Percentiles rank a stretch among this genome's conserved stretches.
phyloP scores from a whole-genome alignment of 2,329 filamentous ascomycete species.

The Fusarium dlaminii region DNA sequence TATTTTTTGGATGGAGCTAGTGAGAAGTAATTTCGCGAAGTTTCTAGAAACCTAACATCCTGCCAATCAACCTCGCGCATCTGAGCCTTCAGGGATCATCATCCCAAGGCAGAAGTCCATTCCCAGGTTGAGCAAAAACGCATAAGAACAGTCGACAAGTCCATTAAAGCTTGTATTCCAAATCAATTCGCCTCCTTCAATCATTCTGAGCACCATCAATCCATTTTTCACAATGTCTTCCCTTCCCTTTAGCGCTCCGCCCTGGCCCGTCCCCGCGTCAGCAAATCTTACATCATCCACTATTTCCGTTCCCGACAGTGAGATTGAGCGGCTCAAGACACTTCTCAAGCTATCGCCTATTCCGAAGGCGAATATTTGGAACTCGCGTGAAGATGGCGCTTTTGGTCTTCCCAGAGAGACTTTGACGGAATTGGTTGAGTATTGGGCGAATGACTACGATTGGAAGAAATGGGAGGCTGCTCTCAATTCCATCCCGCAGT shows the following conservation, averaged over 20 bases:
- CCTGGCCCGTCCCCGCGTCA: background rate
- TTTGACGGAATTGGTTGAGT: background rate
- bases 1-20: background rate
- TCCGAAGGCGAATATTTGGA: background rate
- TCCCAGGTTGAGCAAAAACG: rapidly evolving
- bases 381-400: background rate
- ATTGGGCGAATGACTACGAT: slow-evolving; percentile 6
- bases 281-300: slow-evolving; percentile 17
- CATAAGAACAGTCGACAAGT: background rate
- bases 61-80: background rate
- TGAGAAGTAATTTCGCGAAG: background rate
- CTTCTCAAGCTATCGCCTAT: slow-evolving; percentile 10
- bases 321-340: background rate
- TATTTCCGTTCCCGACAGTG: background rate
- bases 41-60: background rate
- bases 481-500: slow-evolving; percentile 28
- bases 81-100: background rate
- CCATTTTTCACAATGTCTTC: background rate
- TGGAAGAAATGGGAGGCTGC: slow-evolving; percentile 28
- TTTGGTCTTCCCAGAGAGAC: background rate
- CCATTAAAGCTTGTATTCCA: background rate
- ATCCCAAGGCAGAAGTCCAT: background rate
- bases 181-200: background rate
- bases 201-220: rapidly evolving
- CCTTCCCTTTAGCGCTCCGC: background rate